Base-by-base conservation (phyloP, 306 rosid species). In the Delonix regia region DNA sequence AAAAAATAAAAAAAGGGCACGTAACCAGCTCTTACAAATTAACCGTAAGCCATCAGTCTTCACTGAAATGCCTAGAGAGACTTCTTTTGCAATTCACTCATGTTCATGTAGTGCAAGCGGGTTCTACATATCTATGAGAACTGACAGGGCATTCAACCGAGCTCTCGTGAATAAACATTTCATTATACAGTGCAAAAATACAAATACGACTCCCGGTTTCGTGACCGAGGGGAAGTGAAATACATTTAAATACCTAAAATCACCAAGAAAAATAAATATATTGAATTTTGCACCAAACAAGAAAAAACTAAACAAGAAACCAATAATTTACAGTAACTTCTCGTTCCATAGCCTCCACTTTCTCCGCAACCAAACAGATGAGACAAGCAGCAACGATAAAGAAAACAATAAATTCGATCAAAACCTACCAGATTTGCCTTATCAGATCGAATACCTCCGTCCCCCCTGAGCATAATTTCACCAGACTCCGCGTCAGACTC, bases 11-110 rank as follows among this genome's bases (percentile, higher is more conserved):
- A 33, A 57, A 80, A 74, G 73, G 67, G 90, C 91, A 66, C 85
- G 61, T 87, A 93, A 87, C 98, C 87, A 91, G 94, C 90, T 93
- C 99, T 96, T 96, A 93, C 99, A 90, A 93, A 96, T 91, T 81
- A 93, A 93, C 85, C 81, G 94, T 81, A 91, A 93, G 97, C 92
- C 96, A 85, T 86, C 88, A 87, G 93, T 88, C 98, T 91, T 88
- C 97, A 87, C 75, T 89, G 99, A 84, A 88, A 96, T 96, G 96
- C 98, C 97, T 91, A 92, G 88, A 74, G 93, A 87, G 93, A 92
- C 97, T 84, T 94, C 97, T 89, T 90, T 88, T 85, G 93, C 91
- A 93, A 88, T 78, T 88, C 96, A 92, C 81, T 90, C 92, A 83
- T 84, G 90, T 82, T 90, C 85, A 86, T 86, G 91, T 82, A 86